Conservation (phyloP, 257 asterid species). For the Solanum acaule region DNA sequence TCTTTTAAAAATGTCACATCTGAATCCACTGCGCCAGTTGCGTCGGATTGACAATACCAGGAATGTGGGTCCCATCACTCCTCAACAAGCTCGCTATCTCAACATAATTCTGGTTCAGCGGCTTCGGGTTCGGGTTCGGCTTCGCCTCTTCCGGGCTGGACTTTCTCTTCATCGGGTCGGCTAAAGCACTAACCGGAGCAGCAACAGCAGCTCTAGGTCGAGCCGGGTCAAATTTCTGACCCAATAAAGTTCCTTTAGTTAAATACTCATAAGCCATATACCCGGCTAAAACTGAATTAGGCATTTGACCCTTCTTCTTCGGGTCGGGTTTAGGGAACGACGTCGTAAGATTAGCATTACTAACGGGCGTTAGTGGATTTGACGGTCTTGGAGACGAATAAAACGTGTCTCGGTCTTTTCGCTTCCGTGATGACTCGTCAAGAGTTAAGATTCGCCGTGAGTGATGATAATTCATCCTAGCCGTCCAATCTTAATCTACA, state of each 20-base stretch:
- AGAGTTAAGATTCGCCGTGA: constrained; percentile 29
- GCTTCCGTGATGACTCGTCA: constrained; percentile 46
- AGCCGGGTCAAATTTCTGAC: constrained; percentile 46
- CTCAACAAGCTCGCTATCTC: constrained; percentile 53
- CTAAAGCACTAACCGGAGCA: constrained; percentile 2
- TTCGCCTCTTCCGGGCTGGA: neutral
- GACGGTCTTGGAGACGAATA: constrained; percentile 26
- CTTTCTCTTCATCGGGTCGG: constrained; percentile 24
- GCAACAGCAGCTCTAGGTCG: constrained; percentile 45
- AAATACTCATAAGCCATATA: constrained; percentile 64
- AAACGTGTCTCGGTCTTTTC: constrained; percentile 38
- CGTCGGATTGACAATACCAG: constrained; percentile 66
- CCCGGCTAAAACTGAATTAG: constrained; percentile 60
- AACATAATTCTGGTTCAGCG: constrained; percentile 30
- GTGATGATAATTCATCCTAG: constrained; percentile 47
- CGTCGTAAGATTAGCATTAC: constrained; percentile 6
- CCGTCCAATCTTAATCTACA: constrained; percentile 14
- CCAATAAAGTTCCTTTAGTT: constrained; percentile 42
- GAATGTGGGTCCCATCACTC: constrained; percentile 53
- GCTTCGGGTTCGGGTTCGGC: too few species aligned
- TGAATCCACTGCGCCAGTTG: constrained; percentile 61
- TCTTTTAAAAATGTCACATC: constrained; percentile 17
- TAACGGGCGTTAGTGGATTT: constrained; percentile 20
- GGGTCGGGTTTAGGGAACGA: constrained; percentile 7
- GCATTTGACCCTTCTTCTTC: constrained; percentile 1